Evolutionary conservation across 129 eudicot species (phyloP), one percentile per base, ranked within the genome.

Genomic region (Ambrosia trifida): DNA sequence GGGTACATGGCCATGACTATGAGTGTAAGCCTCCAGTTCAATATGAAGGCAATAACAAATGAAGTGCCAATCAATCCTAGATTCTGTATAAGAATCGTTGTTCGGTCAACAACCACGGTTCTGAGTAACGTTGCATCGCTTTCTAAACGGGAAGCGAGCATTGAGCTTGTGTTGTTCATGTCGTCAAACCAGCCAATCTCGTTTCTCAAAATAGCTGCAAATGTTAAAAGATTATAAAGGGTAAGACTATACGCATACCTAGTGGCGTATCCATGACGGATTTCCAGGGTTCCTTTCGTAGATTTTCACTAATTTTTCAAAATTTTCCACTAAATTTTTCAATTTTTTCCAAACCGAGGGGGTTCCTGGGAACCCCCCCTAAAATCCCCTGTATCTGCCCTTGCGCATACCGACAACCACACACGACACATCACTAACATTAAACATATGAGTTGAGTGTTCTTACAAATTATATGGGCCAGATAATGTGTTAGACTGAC

Each of bases 181-280:
- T 95, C 88, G 53, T 95, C 99, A 40, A 95, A 95, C 96, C 96
- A 95, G 62, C 99, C 99, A 3, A 95, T 95, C 75, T 95, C 99
- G 57, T 95, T 95, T 75, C 93, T 90, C 71, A 95, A 57, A 65
- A 94, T 94, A 62, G 99, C 99, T 95, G 89, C 82, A 85, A 68
- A 78, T 72, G 65, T 8, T 62, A 44, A 11, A 10, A 56, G 67
- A 24, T 72, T 60, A 44, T 18, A 19, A 58, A 8, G 35, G 13
- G 18, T 47, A 2, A 47, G 12, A 47, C 53, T 46, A 12, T 7
- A 5, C 18, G 3, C 38, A 20, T 10, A 11, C 17, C n/a, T n/a
- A n/a, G n/a, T n/a, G n/a, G n/a, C n/a, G n/a, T n/a, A n/a, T n/a
- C n/a, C n/a, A n/a, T n/a, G n/a, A n/a, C n/a, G n/a, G n/a, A n/a